Evolutionary conservation across 225 moss, liverwort and hornwort species (phyloP).

Genomic region (Sphagnum tenellum): DNA sequence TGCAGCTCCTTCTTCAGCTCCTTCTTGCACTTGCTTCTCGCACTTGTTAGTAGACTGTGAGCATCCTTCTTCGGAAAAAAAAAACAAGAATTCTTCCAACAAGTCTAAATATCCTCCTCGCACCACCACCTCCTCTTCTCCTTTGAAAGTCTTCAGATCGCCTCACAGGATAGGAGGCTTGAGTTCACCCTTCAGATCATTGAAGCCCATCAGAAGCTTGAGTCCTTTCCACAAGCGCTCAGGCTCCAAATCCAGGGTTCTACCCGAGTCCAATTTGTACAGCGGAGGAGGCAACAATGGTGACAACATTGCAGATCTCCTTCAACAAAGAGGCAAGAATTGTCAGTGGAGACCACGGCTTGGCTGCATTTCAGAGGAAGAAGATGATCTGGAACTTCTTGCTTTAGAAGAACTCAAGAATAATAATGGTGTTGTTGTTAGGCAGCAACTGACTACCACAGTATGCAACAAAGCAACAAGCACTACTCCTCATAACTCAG

Average conservation of each 20-base stretch:
- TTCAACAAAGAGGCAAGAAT: no score
- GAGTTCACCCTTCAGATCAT: conserved; percentile 25
- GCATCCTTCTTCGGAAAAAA: background rate
- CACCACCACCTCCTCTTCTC: conserved; percentile 8
- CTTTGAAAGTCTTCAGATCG: conserved; percentile 30
- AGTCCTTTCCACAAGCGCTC: conserved; percentile 11
- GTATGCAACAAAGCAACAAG: no score
- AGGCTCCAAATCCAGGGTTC: conserved; percentile 31
- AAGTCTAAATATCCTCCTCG: background rate
- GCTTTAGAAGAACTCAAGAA: no score
- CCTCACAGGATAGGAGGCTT: conserved; percentile 35
- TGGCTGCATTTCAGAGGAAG: no score
- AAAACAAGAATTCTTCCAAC: conserved; percentile 3
- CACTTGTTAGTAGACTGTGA: conserved; percentile 1
- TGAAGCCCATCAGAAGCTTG: conserved; percentile 5
- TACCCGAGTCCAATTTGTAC: conserved; percentile 37
- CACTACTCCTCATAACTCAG: no score
- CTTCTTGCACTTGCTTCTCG: conserved; percentile 32
- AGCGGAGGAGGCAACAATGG: conserved; percentile 26
- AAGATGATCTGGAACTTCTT: no score
- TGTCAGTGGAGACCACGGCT: no score
- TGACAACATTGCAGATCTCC: background rate
- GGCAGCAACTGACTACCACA: no score
- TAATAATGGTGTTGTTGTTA: no score
- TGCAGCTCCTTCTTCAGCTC: conserved; percentile 20